Evolutionary conservation across 768 basidiomycete species (phyloP).

Genomic region (Mycena vulgaris): DNA sequence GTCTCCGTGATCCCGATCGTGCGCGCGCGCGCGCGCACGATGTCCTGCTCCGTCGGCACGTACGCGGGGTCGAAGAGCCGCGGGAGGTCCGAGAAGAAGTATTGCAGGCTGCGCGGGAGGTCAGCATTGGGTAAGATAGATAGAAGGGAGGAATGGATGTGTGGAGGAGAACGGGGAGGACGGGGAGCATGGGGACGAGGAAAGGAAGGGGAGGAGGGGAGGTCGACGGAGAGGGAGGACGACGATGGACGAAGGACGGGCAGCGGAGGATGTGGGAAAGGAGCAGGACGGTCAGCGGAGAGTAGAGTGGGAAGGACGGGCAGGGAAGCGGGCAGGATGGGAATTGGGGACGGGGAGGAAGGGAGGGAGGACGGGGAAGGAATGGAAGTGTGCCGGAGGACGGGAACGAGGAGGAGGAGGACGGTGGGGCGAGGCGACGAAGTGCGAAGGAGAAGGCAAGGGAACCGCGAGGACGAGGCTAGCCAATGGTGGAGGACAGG

Average conservation of each 20-base stretch:
- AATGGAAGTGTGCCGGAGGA: neutral
- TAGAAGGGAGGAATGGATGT: too few relatives aligned
- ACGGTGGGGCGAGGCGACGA: too few relatives aligned
- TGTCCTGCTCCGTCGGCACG: constrained; percentile 86
- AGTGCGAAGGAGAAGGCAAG: too few relatives aligned
- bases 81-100: constrained; percentile 87
- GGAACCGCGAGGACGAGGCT: too few relatives aligned
- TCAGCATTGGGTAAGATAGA: constrained; percentile 4
- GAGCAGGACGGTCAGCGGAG: neutral
- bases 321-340: neutral
- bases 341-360: neutral
- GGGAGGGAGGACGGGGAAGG: neutral
- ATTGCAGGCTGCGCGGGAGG: constrained; percentile 64
- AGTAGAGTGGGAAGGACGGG: neutral
- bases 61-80: constrained; percentile 84
- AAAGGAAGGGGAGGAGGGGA: too few relatives aligned
- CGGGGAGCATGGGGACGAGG: too few relatives aligned
- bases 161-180: too few relatives aligned
- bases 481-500: too few relatives aligned
- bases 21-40: constrained; percentile 87
- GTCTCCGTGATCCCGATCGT: constrained; percentile 96
- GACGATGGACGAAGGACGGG: too few relatives aligned
- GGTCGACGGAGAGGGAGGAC: too few relatives aligned
- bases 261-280: too few relatives aligned
- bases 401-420: constrained; percentile 22